These are phyloP conservation scores for Geranium brycei DNA, from an alignment of 345 rosid genomes.

Conservation along the genomic window DNA sequence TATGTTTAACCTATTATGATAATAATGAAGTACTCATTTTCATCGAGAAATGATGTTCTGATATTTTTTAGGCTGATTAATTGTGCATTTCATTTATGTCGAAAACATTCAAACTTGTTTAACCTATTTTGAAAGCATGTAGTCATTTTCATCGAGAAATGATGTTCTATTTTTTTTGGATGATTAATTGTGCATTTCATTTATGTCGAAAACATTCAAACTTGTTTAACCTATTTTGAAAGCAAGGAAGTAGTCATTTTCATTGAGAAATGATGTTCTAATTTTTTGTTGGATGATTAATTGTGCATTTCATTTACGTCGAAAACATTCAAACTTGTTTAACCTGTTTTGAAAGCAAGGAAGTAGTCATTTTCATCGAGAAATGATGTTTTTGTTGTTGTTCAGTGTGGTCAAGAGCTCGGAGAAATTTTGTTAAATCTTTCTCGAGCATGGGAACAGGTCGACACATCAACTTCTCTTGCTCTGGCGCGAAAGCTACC, in stretches of 20 bases:
- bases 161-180: background rate
- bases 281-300: no score
- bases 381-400: background rate
- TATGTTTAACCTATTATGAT: background rate
- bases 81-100: no score
- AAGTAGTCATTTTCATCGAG: background rate
- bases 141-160: background rate
- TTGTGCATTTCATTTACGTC: no score
- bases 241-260: no score
- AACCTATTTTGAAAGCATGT: background rate
- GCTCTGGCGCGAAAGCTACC: conserved; percentile 50
- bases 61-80: no score
- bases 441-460: conserved; percentile 72
- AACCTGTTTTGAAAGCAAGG: background rate
- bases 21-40: no score
- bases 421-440: conserved; percentile 61
- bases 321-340: no score
- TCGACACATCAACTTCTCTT: conserved; percentile 57
- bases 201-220: background rate
- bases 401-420: conserved; percentile 75
- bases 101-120: no score
- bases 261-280: no score
- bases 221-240: background rate
- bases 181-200: background rate
- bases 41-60: no score